phyloP scores from a whole-genome alignment of 148 eudicot genomes.

The Chenopodium suecicum region DNA sequence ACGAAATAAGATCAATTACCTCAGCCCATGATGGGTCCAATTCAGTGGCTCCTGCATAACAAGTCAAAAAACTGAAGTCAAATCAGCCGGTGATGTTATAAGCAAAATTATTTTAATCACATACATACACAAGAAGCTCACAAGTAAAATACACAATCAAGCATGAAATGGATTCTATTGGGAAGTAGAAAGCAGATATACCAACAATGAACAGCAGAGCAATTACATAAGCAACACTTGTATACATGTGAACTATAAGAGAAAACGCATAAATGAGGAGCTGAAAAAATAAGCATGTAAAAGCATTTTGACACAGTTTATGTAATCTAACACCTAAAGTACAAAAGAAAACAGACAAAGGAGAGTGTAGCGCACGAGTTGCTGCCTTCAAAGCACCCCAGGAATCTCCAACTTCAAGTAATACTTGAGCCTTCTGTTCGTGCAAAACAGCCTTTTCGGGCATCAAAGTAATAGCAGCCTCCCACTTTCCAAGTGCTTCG shows the following conservation, averaged over 20 bases:
- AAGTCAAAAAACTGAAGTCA: slow-evolving; percentile 10
- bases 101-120: background rate
- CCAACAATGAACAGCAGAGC: background rate
- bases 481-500: slow-evolving; percentile 94
- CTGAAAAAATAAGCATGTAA: background rate
- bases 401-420: slow-evolving; percentile 81
- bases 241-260: background rate
- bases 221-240: background rate
- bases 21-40: slow-evolving; percentile 81
- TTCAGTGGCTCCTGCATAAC: slow-evolving; percentile 69
- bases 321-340: slow-evolving; percentile 5
- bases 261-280: background rate
- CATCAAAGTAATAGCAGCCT: slow-evolving; percentile 68
- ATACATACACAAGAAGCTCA: background rate
- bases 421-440: slow-evolving; percentile 87
- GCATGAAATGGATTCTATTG: background rate
- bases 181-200: background rate
- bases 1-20: slow-evolving; percentile 39
- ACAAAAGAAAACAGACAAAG: slow-evolving; percentile 21
- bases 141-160: background rate
- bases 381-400: slow-evolving; percentile 93
- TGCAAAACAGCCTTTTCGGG: slow-evolving; percentile 66
- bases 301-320: slow-evolving; percentile 3
- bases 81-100: background rate
- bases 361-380: slow-evolving; percentile 45